phyloP scores from a whole-genome alignment of 352 stramenopile genomes.

The Globisporangium nagaii region DNA sequence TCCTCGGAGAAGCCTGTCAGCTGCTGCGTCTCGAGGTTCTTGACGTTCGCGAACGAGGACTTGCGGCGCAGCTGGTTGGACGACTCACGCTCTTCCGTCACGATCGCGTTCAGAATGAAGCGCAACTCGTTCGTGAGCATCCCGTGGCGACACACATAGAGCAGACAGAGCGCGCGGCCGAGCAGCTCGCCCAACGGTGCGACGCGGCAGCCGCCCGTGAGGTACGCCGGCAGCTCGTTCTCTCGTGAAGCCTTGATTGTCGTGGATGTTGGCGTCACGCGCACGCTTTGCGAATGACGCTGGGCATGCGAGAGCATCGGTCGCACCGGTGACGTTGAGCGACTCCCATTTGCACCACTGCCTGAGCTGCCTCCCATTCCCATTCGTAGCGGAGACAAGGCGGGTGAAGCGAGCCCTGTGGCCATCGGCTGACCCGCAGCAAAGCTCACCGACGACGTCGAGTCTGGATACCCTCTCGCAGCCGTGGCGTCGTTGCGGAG shows the following conservation, averaged over 20 bases:
- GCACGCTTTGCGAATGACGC: not conserved
- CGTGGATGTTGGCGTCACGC: not conserved
- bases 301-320: not conserved
- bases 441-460: not conserved
- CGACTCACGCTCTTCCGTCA: conserved; percentile 31
- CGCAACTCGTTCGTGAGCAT: conserved; percentile 85
- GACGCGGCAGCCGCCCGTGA: conserved; percentile 54
- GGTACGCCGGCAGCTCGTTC: conserved; percentile 38
- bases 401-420: not conserved
- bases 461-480: not conserved
- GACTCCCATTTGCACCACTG: not conserved
- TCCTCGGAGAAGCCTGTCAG: conserved; percentile 55
- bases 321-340: not conserved
- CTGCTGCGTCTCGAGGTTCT: conserved; percentile 19
- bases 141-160: conserved; percentile 88
- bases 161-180: conserved; percentile 68
- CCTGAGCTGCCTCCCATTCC: not conserved
- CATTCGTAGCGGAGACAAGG: not conserved
- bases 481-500: not conserved
- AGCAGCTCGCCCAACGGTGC: conserved; percentile 62
- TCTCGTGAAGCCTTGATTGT: not conserved
- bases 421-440: not conserved
- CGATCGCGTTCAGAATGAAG: conserved; percentile 61
- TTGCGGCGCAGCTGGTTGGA: conserved; percentile 22
- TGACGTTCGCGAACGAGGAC: conserved; percentile 22